Base-by-base conservation (phyloP, 345 rosid species). In the Streptanthus diversifolius region DNA sequence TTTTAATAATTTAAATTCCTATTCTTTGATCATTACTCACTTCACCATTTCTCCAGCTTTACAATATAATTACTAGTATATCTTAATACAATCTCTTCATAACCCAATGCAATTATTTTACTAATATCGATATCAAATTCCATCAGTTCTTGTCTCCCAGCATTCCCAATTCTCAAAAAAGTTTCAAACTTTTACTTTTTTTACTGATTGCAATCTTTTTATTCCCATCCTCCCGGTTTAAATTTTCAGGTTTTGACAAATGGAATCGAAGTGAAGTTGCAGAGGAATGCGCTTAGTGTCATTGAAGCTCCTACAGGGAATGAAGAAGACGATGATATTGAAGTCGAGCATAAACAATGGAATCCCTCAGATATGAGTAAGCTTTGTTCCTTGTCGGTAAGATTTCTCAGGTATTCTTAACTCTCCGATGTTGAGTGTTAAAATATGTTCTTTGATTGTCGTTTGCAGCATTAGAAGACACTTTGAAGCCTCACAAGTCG, bases 251-350 rank as follows among this genome's bases (percentile, higher is more conserved):
- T 93, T 76, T 89, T 93, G 69, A 93, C 98, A 0, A 93, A 93
- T 80, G 98, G 98, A 54, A 91, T 91, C 19, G 98, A 93, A 84
- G 98, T 93, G 63, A 93, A 93, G 83, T 83, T 93, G 63, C 98
- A 93, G 82, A 85, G 97, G 77, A 93, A 93, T 84, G 98, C 98
- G 0, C 98, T 93, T 13, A 93, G 98, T 64, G 98, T 93, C 76
- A 81, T 93, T 55, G 98, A 91, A 89, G 85, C 90, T 73, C 96
- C 98, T 60, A 93, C 93, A 3, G 98, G 98, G n/a, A 88, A 91
- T 40, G 97, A 91, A 77, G 96, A 81, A 61, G 95, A 89, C 55
- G 88, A 83, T n/a, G 95, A 87, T 63, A 76, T 89, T 58, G 96
- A 87, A 79, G 79, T 85, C 0, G 95, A 86, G 54, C 87, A 85